These are phyloP conservation scores for Inga leiocalycina DNA, from an alignment of 306 rosid species.

Conservation along the genomic window DNA sequence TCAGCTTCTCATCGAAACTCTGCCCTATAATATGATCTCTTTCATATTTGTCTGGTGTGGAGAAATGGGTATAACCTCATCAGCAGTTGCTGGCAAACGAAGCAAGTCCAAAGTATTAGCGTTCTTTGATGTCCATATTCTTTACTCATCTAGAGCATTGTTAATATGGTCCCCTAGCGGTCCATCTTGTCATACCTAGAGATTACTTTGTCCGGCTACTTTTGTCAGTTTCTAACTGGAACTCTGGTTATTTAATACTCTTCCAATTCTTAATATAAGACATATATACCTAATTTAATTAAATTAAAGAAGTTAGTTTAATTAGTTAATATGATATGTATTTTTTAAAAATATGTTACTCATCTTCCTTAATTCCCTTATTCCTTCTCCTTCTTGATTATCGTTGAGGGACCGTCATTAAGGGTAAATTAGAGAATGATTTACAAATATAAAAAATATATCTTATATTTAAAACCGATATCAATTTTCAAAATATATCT, in stretches of 20 bases:
- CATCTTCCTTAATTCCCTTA: too few species aligned
- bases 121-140: not conserved
- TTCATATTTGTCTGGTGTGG: not conserved
- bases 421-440: too few species aligned
- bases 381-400: too few species aligned
- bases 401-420: too few species aligned
- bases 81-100: not conserved
- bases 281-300: too few species aligned
- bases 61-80: not conserved
- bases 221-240: slow-evolving; percentile 4
- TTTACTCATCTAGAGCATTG: not conserved
- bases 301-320: too few species aligned
- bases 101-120: not conserved
- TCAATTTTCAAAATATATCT: too few species aligned
- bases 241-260: not conserved
- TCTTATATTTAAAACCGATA: too few species aligned
- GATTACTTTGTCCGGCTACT: not conserved
- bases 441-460: too few species aligned
- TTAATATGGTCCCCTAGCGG: not conserved
- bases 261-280: too few species aligned
- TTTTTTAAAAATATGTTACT: too few species aligned
- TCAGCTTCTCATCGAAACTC: slow-evolving; percentile 4
- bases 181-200: not conserved
- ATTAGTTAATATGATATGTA: too few species aligned
- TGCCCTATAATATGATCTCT: slow-evolving; percentile 20